phyloP scores from a whole-genome alignment of 2,329 filamentous ascomycete genomes.

The Beauveria varroae region DNA sequence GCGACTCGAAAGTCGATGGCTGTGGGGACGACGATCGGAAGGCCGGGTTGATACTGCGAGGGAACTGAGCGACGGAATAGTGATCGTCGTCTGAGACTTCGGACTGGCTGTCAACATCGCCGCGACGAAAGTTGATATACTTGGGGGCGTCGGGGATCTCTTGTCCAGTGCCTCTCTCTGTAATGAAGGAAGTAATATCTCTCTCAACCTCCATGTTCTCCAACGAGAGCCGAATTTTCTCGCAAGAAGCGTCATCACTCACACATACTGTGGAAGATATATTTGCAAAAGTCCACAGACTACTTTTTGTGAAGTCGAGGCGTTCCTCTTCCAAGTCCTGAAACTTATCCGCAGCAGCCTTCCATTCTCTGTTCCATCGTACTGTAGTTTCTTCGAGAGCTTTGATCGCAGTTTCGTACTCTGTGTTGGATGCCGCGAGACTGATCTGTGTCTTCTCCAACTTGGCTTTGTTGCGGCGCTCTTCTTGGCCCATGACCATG shows the following conservation, averaged over 20 bases:
- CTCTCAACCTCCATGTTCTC: conserved; percentile 97
- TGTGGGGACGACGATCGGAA: conserved; percentile 95
- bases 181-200: conserved; percentile 85
- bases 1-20: conserved; percentile 85
- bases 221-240: conserved; percentile 87
- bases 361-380: conserved; percentile 98
- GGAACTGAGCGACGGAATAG: conserved; percentile 94
- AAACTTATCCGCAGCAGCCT: conserved; percentile 95
- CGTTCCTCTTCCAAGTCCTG: conserved; percentile 97
- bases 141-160: conserved; percentile 96
- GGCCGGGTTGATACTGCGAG: conserved; percentile 87
- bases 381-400: conserved; percentile 89
- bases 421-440: conserved; percentile 79
- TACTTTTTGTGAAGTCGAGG: conserved; percentile 95
- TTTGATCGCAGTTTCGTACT: conserved; percentile 92
- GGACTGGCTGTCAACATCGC: conserved; percentile 76
- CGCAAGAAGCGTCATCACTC: conserved; percentile 91
- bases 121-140: conserved; percentile 97
- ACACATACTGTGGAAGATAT: conserved; percentile 96
- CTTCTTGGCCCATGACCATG: conserved; percentile 99
- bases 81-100: conserved; percentile 78
- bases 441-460: conserved; percentile 98
- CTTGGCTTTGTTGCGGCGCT: conserved; percentile 97
- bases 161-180: conserved; percentile 81
- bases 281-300: conserved; percentile 96